A percentile compares a stretch with the other conserved stretches of the same genome.
These are phyloP conservation scores for Vanrija pseudolonga DNA, from an alignment of 1,284 basidiomycete species.

Conservation along the genomic window DNA sequence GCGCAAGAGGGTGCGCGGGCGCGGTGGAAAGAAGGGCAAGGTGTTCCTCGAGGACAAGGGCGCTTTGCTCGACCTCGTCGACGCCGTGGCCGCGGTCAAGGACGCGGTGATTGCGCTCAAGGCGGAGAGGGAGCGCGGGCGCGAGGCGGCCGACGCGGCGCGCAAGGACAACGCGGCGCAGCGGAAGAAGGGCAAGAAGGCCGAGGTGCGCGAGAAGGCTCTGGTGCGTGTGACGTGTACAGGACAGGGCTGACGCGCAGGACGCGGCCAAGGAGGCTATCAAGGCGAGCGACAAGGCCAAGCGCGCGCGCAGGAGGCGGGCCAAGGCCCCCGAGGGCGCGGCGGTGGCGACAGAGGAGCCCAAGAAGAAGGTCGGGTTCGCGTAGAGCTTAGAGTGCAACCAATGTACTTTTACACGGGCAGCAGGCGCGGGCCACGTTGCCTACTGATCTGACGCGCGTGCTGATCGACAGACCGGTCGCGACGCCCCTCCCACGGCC, in stretches of 20 bases:
- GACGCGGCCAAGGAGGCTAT: conserved; percentile 12
- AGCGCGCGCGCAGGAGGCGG: conserved; percentile 12
- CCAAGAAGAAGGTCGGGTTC: conserved; percentile 21
- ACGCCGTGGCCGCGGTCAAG: conserved; percentile 26
- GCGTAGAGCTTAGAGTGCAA: conserved; percentile 4
- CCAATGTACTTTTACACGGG: too few relatives aligned
- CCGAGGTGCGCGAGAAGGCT: conserved; percentile 22
- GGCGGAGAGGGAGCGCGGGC: conserved; percentile 11
- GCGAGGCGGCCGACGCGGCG: conserved; percentile 4
- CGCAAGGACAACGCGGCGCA: conserved; percentile 6
- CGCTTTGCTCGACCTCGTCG: conserved; percentile 27
- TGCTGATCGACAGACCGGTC: too few relatives aligned
- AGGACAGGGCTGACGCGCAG: conserved; percentile 1
- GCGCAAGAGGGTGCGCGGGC: conserved; percentile 12
- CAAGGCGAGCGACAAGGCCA: conserved; percentile 17
- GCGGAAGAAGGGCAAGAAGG: conserved; percentile 19
- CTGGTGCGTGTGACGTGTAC: conserved; percentile 23
- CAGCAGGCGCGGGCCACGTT: too few relatives aligned
- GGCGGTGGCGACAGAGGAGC: not conserved
- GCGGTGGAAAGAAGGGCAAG: conserved; percentile 44
- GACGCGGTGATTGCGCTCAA: conserved; percentile 17
- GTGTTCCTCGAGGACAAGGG: conserved; percentile 45
- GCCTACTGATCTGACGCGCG: too few relatives aligned
- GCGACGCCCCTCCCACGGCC: too few relatives aligned
- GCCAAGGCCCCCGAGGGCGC: conserved; percentile 11